Evolutionary conservation across 495 filamentous ascomycete species (phyloP).

Genomic region (Aspergillus carlsbadensis): DNA sequence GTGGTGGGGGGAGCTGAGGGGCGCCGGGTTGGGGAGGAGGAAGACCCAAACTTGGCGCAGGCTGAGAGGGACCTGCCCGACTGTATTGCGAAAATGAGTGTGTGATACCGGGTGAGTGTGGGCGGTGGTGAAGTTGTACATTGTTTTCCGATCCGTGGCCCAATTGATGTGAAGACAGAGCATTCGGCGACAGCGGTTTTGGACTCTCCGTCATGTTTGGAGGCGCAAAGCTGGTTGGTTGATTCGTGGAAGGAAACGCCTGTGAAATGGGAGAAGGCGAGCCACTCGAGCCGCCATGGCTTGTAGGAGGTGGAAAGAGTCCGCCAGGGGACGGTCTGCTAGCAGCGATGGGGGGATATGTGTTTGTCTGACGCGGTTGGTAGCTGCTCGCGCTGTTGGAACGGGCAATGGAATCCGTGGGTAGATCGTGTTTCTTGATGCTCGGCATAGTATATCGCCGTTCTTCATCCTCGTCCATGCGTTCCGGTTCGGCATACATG

Average conservation of each 20-base stretch:
- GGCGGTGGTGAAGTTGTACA: conserved; percentile 46
- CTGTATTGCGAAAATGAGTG: conserved; percentile 67
- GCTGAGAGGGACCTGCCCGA: conserved; percentile 40
- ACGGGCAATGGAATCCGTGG: conserved; percentile 35
- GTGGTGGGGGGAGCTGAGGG: conserved; percentile 53
- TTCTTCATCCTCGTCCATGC: conserved; percentile 67
- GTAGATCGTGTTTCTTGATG: conserved; percentile 67
- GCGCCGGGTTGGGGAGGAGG: conserved; percentile 40
- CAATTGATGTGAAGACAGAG: conserved; percentile 58
- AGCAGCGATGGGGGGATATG: conserved; percentile 72
- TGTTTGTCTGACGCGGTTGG: conserved; percentile 63
- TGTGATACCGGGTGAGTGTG: conserved; percentile 68
- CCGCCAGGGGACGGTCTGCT: conserved; percentile 47
- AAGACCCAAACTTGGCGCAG: conserved; percentile 30
- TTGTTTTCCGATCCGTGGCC: conserved; percentile 50
- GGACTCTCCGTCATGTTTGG: conserved; percentile 81
- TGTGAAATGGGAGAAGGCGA: conserved; percentile 57
- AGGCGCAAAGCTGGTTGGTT: conserved; percentile 60
- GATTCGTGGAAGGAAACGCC: conserved; percentile 47
- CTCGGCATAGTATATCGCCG: conserved; percentile 62
- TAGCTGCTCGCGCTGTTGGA: conserved; percentile 52
- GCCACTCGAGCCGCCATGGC: conserved; percentile 48
- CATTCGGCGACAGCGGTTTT: conserved; percentile 78
- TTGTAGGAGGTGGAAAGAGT: conserved; percentile 59
- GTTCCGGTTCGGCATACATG: conserved; percentile 60